Evolutionary conservation across 1,284 basidiomycete species (phyloP), one percentile per base, ranked within the genome.

Genomic region (Cystobasidiaceae sp.): DNA sequence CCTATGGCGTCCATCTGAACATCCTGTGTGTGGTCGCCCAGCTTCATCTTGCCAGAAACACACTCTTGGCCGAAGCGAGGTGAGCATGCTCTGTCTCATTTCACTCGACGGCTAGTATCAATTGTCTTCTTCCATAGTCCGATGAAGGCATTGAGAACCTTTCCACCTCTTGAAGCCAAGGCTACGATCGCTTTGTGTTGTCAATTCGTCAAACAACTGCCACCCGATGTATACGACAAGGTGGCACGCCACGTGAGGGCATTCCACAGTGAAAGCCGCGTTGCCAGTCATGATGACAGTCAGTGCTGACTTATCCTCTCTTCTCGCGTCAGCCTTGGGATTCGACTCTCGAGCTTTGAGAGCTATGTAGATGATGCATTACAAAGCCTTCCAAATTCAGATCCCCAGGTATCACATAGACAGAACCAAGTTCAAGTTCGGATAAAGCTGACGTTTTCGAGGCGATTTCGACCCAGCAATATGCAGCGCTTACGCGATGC

Each of bases 11-110:
- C 6, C 94, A 97, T 74, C 81, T 97, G 27, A 97, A 97, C 74
- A 87, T 98, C 9, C 82, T 97, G 15, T 97, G 93, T 75, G 91
- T 97, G 7, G 93, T 97, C 64, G 93, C 94, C 2, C 94, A 97
- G 74, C 80, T 97, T 1, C 79, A 93, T 2, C 82, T 96, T 23
- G 93, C 97, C 77, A 82, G 91, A 68, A 86, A 90, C 64, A 88
- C 92, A 52, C 84, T 98, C 32, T 89, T 97, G 84, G 81, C 79
- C 56, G 92, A 92, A 65, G 68, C 83, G 77, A 30, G 19, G 43
- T 33, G 9, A 23, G 50, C 25, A n/a, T n/a, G n/a, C n/a, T 39
- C 43, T 15, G n/a, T 13, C 8, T 48, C 32, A 19, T 30, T 60
- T 56, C 21, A 17, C 0, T 1, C 19, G 2, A 8, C 17, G 23